Conservation (phyloP, 768 basidiomycete genomes). For the Gloeopeniophorella convolvens region DNA sequence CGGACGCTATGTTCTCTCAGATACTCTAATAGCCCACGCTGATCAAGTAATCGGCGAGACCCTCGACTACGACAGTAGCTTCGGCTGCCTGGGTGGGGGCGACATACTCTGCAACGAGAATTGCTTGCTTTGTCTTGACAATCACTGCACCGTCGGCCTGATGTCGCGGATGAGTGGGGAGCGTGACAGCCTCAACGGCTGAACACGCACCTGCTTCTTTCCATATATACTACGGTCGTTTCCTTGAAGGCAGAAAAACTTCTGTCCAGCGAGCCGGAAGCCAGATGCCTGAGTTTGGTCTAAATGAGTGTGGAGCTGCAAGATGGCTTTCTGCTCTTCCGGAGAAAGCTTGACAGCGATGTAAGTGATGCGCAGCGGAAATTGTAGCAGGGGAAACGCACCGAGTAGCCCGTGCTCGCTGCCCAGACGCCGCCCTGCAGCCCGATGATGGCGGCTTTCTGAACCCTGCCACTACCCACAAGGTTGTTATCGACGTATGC, state of each 20-base stretch:
- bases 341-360: constrained; percentile 43
- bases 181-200: neutral
- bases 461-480: constrained; percentile 65
- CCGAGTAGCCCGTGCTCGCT: constrained; percentile 46
- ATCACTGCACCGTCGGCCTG: constrained; percentile 69
- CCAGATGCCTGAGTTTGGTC: constrained; percentile 46
- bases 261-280: constrained; percentile 56
- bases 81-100: constrained; percentile 62
- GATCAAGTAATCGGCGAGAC: constrained; percentile 75
- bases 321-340: constrained; percentile 56
- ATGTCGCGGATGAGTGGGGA: constrained; percentile 3
- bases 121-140: constrained; percentile 79
- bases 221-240: constrained; percentile 53
- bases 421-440: constrained; percentile 77
- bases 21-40: constrained; percentile 41
- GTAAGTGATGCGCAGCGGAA: neutral
- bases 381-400: constrained; percentile 39
- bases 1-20: neutral
- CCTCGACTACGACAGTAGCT: constrained; percentile 56
- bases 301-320: constrained; percentile 40
- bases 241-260: constrained; percentile 64
- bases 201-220: constrained; percentile 65
- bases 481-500: constrained; percentile 82
- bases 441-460: constrained; percentile 72
- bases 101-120: constrained; percentile 72